Conservation (phyloP, 495 filamentous ascomycete species). For the Penicillium crystallinum region DNA sequence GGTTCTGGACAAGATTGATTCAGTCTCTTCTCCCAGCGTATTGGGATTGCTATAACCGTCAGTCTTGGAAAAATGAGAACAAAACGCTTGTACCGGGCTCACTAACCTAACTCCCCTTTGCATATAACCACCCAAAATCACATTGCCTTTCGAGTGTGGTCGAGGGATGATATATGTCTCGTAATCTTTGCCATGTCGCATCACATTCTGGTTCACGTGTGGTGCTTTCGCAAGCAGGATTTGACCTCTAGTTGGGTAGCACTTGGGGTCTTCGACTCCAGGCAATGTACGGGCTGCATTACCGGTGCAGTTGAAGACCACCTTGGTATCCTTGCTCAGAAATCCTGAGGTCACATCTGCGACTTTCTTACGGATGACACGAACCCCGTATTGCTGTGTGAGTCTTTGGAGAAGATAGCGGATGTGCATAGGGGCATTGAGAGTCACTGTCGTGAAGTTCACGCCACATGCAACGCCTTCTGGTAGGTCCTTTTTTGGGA, state of each 20-base stretch:
- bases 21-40: slow-evolving; percentile 11
- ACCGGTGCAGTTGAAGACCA: slow-evolving; percentile 32
- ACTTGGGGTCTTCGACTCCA: slow-evolving; percentile 23
- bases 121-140: slow-evolving; percentile 28
- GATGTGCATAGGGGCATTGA: slow-evolving; percentile 26
- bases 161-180: slow-evolving; percentile 32
- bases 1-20: slow-evolving; percentile 26
- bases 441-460: slow-evolving; percentile 23
- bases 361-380: slow-evolving; percentile 18
- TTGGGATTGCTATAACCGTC: neutral
- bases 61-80: neutral
- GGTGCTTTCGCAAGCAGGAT: slow-evolving; percentile 35
- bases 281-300: slow-evolving; percentile 16
- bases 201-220: slow-evolving; percentile 20
- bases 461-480: slow-evolving; percentile 21
- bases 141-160: slow-evolving; percentile 24
- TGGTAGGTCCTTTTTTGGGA: slow-evolving; percentile 19
- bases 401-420: slow-evolving; percentile 11
- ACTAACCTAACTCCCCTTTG: slow-evolving; percentile 20
- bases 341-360: slow-evolving; percentile 19
- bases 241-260: slow-evolving; percentile 34
- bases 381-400: slow-evolving; percentile 14
- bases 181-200: slow-evolving; percentile 30
- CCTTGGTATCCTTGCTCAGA: slow-evolving; percentile 13
- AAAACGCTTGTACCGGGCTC: neutral